Evolutionary conservation across 1,284 basidiomycete genomes (phyloP).

Genomic region (Cryptococcus sp.): DNA sequence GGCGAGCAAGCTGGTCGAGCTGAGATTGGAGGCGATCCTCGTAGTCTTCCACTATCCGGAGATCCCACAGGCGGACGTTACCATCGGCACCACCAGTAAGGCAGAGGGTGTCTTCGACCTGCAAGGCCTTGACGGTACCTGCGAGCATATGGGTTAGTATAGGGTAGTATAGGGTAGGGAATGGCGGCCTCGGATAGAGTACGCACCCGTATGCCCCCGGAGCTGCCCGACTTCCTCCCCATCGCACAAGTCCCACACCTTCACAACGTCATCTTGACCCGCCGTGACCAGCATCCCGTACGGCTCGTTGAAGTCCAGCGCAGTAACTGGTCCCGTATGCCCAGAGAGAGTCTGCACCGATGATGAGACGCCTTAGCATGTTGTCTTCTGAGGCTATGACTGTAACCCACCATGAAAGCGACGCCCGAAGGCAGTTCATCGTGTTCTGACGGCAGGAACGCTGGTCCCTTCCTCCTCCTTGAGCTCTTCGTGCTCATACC

Average conservation of each 20-base stretch:
- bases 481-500: conserved; percentile 19
- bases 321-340: conserved; percentile 76
- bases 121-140: conserved; percentile 75
- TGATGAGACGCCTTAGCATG: not conserved
- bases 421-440: conserved; percentile 90
- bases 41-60: conserved; percentile 72
- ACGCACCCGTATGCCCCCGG: conserved; percentile 66
- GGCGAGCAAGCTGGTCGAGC: conserved; percentile 41
- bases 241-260: conserved; percentile 54
- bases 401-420: conserved; percentile 80
- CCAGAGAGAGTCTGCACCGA: conserved; percentile 75
- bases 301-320: conserved; percentile 93
- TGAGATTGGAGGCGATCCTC: conserved; percentile 60
- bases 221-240: conserved; percentile 77
- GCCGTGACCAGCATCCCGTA: conserved; percentile 91
- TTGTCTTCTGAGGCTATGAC: not conserved
- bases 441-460: conserved; percentile 95
- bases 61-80: conserved; percentile 80
- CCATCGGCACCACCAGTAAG: conserved; percentile 88
- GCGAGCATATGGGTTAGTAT: not conserved
- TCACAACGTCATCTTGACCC: conserved; percentile 61
- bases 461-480: conserved; percentile 62
- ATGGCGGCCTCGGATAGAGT: too few species aligned
- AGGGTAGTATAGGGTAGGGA: not conserved
- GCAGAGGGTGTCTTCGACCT: conserved; percentile 89